Conservation (phyloP, 208 protist genomes). For the Leishmania mexicana region DNA sequence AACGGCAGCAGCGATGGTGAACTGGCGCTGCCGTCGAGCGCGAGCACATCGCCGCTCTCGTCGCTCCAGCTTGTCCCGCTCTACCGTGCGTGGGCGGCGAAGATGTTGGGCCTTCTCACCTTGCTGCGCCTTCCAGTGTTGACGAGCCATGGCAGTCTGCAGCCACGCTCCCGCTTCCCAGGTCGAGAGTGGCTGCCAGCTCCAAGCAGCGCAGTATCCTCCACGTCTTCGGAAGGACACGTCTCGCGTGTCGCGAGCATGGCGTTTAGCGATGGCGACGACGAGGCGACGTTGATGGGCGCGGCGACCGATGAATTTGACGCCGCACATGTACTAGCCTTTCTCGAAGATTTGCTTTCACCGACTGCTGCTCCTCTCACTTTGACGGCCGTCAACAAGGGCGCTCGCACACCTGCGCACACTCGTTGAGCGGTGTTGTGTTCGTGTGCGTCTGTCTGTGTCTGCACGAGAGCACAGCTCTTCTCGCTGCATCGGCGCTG, state of each 20-base stretch:
- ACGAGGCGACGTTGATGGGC: neutral
- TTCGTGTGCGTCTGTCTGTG: neutral
- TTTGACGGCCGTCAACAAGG: neutral
- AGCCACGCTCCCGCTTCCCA: neutral
- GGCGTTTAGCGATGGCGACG: constrained; percentile 31
- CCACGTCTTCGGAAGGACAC: neutral
- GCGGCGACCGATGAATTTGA: neutral
- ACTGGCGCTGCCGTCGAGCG: neutral
- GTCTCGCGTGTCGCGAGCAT: constrained; percentile 30
- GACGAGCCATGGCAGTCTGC: neutral
- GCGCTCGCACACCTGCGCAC: neutral
- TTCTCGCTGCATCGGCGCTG: neutral
- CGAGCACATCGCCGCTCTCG: neutral
- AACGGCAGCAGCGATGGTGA: neutral
- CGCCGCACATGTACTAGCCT: constrained; percentile 12
- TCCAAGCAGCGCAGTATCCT: neutral
- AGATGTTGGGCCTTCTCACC: constrained; percentile 18
- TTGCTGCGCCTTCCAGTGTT: constrained; percentile 16
- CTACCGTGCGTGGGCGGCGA: constrained; percentile 16
- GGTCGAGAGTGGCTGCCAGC: constrained; percentile 1
- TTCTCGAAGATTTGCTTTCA: constrained; percentile 22
- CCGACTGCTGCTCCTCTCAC: neutral
- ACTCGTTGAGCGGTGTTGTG: neutral
- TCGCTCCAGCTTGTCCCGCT: neutral
- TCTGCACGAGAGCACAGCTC: neutral